Conservation (phyloP, 768 basidiomycete species). For the Clitopilus hobsonii region DNA sequence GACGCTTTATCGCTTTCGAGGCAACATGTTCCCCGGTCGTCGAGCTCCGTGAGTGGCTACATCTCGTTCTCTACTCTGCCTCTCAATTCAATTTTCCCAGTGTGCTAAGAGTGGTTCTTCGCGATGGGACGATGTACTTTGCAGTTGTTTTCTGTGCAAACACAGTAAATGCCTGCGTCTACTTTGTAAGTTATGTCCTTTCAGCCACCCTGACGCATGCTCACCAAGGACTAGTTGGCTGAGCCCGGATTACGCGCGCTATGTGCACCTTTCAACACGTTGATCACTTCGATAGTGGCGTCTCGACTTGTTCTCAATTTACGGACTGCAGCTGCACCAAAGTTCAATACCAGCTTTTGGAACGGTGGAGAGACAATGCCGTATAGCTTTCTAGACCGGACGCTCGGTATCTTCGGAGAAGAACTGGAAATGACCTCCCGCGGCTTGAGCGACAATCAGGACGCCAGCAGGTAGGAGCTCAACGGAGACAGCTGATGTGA, state of each 20-base stretch:
- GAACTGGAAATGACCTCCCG: neutral
- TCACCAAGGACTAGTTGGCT: neutral
- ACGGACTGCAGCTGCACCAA: neutral
- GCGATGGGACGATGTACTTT: neutral
- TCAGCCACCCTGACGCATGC: neutral
- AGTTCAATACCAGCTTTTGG: neutral
- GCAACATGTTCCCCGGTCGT: neutral
- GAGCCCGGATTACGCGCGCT: neutral
- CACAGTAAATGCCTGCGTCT: neutral
- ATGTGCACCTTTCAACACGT: neutral
- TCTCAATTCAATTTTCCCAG: neutral
- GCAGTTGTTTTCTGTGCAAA: neutral
- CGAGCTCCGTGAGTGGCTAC: neutral
- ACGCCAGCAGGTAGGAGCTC: too few relatives aligned
- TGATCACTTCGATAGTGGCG: neutral
- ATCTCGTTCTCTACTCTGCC: neutral
- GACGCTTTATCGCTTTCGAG: neutral
- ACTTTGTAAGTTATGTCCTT: neutral
- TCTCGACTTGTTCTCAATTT: neutral
- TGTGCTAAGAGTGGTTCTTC: neutral
- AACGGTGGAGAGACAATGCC: neutral
- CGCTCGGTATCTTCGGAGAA: neutral
- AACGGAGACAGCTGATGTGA: too few relatives aligned
- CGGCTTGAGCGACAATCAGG: neutral
- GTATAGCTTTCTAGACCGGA: neutral